Evolutionary conservation across 2,329 filamentous ascomycete genomes (phyloP), one percentile per base, ranked within the genome.

Genomic region (Aureobasidium sp.): DNA sequence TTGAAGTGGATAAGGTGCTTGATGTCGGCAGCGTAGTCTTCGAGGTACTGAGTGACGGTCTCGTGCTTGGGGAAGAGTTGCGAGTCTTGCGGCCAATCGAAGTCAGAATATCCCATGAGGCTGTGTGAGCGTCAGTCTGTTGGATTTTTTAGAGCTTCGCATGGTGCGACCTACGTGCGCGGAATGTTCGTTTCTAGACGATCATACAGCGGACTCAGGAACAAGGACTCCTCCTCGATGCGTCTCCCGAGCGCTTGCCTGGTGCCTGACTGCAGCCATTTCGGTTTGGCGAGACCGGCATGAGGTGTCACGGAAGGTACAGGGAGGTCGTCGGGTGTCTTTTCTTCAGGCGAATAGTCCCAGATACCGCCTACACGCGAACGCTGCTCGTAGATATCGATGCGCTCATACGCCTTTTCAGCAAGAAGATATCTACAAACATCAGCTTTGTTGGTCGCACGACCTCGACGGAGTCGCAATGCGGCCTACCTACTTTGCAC

Each of bases 181-280:
- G 91, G 89, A 52, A 97, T 91, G 72, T 97, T 97, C 26, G 92
- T 91, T 70, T 96, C 87, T 17, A 97, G 78, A 27, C 82, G 77
- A 52, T 91, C 85, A 73, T 97, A 97, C 75, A 96, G 84, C 3
- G 92, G 89, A 20, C 89, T 90, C n/a, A 90, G 80, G 69, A 93
- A 96, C 2, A 85, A 73, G 6, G 87, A 82, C 0, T 82, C 64
- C 34, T 72, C 70, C 6, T 66, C 53, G 10, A 44, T 58, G n/a
- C 65, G 52, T 12, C 64, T 53, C 13, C 63, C 46, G 4, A 64
- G 41, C 0, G 61, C 55, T 41, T 63, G 37, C 34, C 64, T 63
- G 17, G 59, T 55, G 61, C 65, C 62, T 47, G 62, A 64, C 7
- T 63, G 66, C 17, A 73, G 70, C 77, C 80, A 84, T 62, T 86